phyloP scores from a whole-genome alignment of 106 monocot genomes.

The Vanilla planifolia region DNA sequence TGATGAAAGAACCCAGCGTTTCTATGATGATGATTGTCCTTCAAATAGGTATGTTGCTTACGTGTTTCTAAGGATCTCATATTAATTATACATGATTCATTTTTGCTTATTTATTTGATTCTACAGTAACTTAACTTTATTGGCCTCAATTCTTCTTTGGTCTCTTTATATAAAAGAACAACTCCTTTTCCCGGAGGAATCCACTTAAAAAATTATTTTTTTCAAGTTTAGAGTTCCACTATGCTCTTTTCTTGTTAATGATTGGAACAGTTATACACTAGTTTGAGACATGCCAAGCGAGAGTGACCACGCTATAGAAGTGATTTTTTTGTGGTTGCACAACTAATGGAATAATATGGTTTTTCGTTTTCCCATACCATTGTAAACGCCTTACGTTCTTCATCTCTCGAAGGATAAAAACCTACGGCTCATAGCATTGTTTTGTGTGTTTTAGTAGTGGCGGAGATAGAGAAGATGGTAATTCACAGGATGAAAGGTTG shows the following conservation, averaged over 20 bases:
- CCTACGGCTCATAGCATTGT: constrained; percentile 3
- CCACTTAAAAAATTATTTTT: neutral
- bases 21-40: constrained; percentile 59
- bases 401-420: neutral
- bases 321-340: no score
- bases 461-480: constrained; percentile 40
- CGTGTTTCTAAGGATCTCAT: neutral
- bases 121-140: no score
- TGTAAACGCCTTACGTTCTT: no score
- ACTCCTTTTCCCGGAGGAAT: neutral
- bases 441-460: constrained; percentile 40
- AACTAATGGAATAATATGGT: neutral
- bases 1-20: constrained; percentile 31
- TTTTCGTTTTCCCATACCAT: neutral
- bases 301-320: no score
- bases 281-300: neutral
- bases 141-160: no score
- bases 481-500: constrained; percentile 63
- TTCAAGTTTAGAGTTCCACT: neutral
- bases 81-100: neutral
- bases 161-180: no score
- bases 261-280: neutral
- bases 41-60: constrained; percentile 43
- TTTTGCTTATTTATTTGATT: no score
- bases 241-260: neutral